A percentile compares a stretch with the other conserved stretches of the same genome.
These are phyloP conservation scores for Penicillium corylophilum DNA, from an alignment of 2,329 filamentous ascomycete species.

Conservation along the genomic window DNA sequence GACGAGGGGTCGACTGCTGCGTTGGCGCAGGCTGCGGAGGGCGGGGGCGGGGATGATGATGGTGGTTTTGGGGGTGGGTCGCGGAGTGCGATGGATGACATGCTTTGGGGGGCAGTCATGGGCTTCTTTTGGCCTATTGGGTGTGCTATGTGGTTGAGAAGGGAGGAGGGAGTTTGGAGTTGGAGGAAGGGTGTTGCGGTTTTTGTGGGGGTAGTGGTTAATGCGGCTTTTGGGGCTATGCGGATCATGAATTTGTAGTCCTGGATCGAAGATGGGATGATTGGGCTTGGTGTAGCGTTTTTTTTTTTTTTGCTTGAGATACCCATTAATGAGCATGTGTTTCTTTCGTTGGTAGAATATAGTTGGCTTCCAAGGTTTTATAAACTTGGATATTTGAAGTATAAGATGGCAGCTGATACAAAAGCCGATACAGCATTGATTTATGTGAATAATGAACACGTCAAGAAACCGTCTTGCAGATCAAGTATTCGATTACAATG, in stretches of 20 bases:
- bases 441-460: background rate
- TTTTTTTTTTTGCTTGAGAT: conserved; percentile 18
- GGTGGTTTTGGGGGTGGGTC: conserved; percentile 44
- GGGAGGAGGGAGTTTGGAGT: conserved; percentile 85
- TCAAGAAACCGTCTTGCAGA: background rate
- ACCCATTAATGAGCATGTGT: conserved; percentile 8
- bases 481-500: conserved; percentile 11
- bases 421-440: background rate
- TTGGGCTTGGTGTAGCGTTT: background rate
- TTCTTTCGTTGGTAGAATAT: background rate
- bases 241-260: conserved; percentile 48
- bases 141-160: conserved; percentile 77
- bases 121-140: conserved; percentile 95
- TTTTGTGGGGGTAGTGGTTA: conserved; percentile 77
- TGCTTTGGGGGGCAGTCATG: conserved; percentile 83
- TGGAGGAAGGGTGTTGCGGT: conserved; percentile 83
- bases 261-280: background rate
- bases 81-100: conserved; percentile 70
- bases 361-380: background rate
- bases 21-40: conserved; percentile 42
- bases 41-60: conserved; percentile 38
- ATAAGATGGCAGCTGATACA: background rate
- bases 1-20: conserved; percentile 57
- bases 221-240: conserved; percentile 72
- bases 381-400: background rate